These are phyloP conservation scores for Rhizopogon vulgaris DNA, from an alignment of 768 basidiomycete genomes.

Conservation along the genomic window DNA sequence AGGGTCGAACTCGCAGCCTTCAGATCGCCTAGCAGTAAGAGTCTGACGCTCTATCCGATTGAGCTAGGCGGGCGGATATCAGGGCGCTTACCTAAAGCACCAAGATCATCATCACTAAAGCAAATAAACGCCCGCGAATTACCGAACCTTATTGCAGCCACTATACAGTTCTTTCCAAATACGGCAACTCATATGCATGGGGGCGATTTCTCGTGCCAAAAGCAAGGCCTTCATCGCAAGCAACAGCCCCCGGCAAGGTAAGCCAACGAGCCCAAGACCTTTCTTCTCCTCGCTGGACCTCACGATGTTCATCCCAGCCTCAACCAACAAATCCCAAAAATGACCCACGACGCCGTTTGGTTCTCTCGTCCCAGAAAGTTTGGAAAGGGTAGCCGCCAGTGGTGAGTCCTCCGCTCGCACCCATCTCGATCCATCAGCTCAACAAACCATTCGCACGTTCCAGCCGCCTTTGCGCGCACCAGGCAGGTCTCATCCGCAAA, in stretches of 20 bases:
- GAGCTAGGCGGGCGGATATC: conserved; percentile 38
- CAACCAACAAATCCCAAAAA: conserved; percentile 33
- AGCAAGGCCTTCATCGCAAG: conserved; percentile 4
- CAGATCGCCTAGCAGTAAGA: conserved; percentile 46
- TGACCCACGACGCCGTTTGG: conserved; percentile 99
- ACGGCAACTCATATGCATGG: conserved; percentile 1
- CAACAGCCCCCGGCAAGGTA: conserved; percentile 17
- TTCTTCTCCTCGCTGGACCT: not conserved
- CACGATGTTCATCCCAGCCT: not conserved
- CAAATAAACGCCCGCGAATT: no score
- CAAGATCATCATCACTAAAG: no score
- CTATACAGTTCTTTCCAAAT: conserved; percentile 8
- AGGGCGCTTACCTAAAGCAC: not conserved
- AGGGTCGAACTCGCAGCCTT: conserved; percentile 85
- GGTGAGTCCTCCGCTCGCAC: conserved; percentile 46
- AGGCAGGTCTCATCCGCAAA: conserved; percentile 96
- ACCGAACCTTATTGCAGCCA: conserved; percentile 9
- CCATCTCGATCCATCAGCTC: not conserved
- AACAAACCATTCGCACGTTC: not conserved
- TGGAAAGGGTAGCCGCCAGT: conserved; percentile 94
- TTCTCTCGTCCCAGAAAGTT: conserved; percentile 92
- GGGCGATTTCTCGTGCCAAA: not conserved
- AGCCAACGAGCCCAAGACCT: not conserved
- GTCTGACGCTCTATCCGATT: conserved; percentile 52
- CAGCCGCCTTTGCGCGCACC: conserved; percentile 94